Evolutionary conservation across 805 yeast genomes (phyloP), one percentile per base, ranked within the genome.

Genomic region (Groenewaldozyma tartarivorans): DNA sequence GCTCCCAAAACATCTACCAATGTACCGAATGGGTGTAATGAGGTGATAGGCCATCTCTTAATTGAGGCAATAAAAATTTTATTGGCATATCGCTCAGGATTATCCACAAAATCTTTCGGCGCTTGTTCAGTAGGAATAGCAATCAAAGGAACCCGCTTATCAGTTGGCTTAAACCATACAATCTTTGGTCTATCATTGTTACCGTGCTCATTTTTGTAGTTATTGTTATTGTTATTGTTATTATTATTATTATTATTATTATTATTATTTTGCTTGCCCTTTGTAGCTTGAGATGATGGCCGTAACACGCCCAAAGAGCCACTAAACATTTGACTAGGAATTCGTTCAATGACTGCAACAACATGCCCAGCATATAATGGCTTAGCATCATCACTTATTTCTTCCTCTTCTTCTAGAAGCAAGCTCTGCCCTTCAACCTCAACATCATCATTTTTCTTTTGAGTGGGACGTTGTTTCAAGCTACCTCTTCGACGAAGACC

Each of bases 121-220:
- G 96, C 98, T 61, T 92, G 95, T 55, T 92, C 98, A 1, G 96
- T 92, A 31, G 98, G 98, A 48, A 92, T 92, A 13, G 98, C 98
- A 67, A 92, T 88, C 48, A 92, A 70, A 4, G 98, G 98, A 17
- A 92, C 98, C 48, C 94, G 85, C 64, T 92, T 92, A 60, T 92
- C 98, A 1, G 96, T 88, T 30, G 98, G 98, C 59, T 92, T 92
- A 62, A 92, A 92, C 98, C 98, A 92, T 26, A 92, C 96, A 67
- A 92, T 92, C 58, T 92, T 92, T 26, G 98, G 98, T 33, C 75
- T 74, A 39, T 66, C 69, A 9, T 27, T 15, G 19, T 42, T 31
- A 13, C 35, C 30, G 34, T 45, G 49, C 24, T 43, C 59, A 41
- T 58, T 63, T 17, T 34, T 36, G 36, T 56, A 63, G 13, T 57